phyloP scores from a whole-genome alignment of 1,139 yeast species.

The Saccharomyces hybrid region DNA sequence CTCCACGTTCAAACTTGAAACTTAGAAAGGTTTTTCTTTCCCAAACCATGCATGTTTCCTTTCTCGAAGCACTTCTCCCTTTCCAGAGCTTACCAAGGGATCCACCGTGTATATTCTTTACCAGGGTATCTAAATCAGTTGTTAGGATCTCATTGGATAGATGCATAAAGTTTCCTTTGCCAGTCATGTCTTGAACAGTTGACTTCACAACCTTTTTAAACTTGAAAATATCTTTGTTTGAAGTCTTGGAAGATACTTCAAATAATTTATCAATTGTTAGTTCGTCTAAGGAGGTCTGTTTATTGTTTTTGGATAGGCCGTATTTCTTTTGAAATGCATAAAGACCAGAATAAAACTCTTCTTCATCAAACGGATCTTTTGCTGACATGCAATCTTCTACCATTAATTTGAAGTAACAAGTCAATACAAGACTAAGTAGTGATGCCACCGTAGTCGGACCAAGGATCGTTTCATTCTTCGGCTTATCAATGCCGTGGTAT shows the following conservation, averaged over 20 bases:
- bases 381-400: slow-evolving; percentile 74
- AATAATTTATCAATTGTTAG: slow-evolving; percentile 56
- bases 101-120: slow-evolving; percentile 39
- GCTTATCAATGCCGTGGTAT: slow-evolving; percentile 38
- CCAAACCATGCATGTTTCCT: slow-evolving; percentile 21
- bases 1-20: slow-evolving; percentile 28
- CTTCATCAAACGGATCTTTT: slow-evolving; percentile 80
- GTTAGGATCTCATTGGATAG: slow-evolving; percentile 45
- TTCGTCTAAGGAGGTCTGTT: slow-evolving; percentile 54
- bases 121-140: slow-evolving; percentile 41
- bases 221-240: slow-evolving; percentile 49
- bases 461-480: slow-evolving; percentile 44
- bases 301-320: slow-evolving; percentile 38
- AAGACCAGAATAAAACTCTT: slow-evolving; percentile 54
- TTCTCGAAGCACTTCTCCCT: slow-evolving; percentile 36
- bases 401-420: slow-evolving; percentile 59
- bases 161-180: slow-evolving; percentile 34
- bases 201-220: slow-evolving; percentile 61
- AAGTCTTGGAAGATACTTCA: slow-evolving; percentile 48
- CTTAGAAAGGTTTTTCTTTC: slow-evolving; percentile 19
- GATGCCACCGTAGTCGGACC: slow-evolving; percentile 58
- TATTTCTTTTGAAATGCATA: slow-evolving; percentile 63
- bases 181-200: slow-evolving; percentile 63
- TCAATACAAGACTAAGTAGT: slow-evolving; percentile 57
- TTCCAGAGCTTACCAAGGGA: slow-evolving; percentile 44